Conservation (phyloP, 495 filamentous ascomycete genomes). For the Lasiosphaeria hispida region DNA sequence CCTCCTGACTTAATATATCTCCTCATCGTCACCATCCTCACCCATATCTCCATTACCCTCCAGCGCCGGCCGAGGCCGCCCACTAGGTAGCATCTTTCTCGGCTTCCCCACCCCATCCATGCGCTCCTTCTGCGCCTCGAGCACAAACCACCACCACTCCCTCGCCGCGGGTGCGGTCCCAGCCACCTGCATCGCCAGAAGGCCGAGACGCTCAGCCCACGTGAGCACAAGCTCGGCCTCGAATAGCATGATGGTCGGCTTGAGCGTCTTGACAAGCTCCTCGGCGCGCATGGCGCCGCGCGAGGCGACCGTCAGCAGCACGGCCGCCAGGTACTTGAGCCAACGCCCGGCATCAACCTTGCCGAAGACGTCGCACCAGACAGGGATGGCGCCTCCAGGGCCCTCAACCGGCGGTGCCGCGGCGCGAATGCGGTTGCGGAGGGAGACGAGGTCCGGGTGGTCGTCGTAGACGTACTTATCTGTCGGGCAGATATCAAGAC, state of each 20-base stretch:
- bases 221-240: constrained; percentile 63
- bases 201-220: constrained; percentile 59
- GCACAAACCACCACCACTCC: constrained; percentile 71
- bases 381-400: constrained; percentile 52
- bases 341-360: constrained; percentile 60
- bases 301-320: constrained; percentile 57
- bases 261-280: constrained; percentile 54
- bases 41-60: background rate
- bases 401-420: constrained; percentile 29
- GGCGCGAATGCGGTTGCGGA: constrained; percentile 38
- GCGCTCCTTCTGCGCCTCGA: constrained; percentile 29
- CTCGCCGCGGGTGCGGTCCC: constrained; percentile 47
- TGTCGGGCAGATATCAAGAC: constrained; percentile 58
- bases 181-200: constrained; percentile 33
- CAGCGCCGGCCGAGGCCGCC: background rate
- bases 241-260: constrained; percentile 62
- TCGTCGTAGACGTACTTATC: constrained; percentile 59
- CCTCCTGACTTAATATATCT: background rate
- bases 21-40: background rate
- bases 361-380: constrained; percentile 79
- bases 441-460: constrained; percentile 42
- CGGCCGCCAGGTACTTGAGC: constrained; percentile 58
- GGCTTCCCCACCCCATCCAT: constrained; percentile 12
- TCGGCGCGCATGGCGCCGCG: constrained; percentile 55
- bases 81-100: constrained; percentile 14